Evolutionary conservation across 2,329 filamentous ascomycete species (phyloP), one percentile per base, ranked within the genome.

Genomic region (Plenodomus tracheiphilus): DNA sequence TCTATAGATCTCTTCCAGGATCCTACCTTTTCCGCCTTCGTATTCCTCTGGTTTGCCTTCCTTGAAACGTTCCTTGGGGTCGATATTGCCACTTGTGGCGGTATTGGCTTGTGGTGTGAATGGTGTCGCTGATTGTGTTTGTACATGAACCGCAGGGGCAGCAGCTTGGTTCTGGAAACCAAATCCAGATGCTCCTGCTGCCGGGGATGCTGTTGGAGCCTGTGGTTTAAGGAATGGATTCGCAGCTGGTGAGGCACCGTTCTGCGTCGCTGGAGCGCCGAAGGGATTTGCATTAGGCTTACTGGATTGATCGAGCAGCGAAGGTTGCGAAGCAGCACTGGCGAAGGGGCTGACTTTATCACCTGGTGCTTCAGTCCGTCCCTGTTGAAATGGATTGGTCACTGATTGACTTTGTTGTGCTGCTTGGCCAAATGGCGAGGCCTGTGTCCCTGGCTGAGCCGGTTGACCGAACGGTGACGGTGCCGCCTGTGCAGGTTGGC

Each of bases 1-100:
- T 49, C 77, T 75, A 74, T 92, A 96, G 39, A 83, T 80, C 32
- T 77, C 78, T 63, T 82, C 82, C 34, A 84, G 48, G 15, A 65
- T 62, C 52, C 74, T 73, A 0, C 77, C 75, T 17, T 83, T 80
- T 48, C 79, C 80, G 2, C 84, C 79, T 17, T 83, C 79, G 54
- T 89, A 89, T 32, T 70, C 66, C 6, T 82, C 79, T 1, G 77
- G 70, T 0, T 79, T 79, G 2, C 82, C 72, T 65, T 89, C 84
- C 8, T 86, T 87, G 54, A 87, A 76, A 30, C 76, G 68, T 39
- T 75, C 77, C 41, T 73, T 73, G 5, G 64, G 62, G 28, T 68
- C 66, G 25, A 68, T 60, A 16, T 47, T 54, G 17, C 38, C 50
- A 39, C 51, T 49, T 37, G 41, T 21, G 10, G 42, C 7, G 6